Conservation (phyloP, 805 yeast genomes). For the Sporopachydermia quercuum region DNA sequence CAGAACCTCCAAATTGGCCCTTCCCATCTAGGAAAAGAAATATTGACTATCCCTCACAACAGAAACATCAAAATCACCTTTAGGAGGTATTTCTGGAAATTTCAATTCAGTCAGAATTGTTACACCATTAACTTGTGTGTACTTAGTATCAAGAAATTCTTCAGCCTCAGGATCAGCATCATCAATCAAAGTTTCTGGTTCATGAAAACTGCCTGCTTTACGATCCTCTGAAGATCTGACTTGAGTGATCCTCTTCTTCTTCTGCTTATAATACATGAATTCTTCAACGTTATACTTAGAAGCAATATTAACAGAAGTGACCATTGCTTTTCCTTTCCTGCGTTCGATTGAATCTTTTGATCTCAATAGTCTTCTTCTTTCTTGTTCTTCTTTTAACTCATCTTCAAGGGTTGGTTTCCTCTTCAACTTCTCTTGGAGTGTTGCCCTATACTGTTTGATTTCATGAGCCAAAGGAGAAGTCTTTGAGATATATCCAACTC, state of each 20-base stretch:
- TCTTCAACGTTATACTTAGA: slow-evolving; percentile 11
- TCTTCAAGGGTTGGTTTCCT: slow-evolving; percentile 50
- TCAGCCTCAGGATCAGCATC: slow-evolving; percentile 13
- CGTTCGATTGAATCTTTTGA: slow-evolving; percentile 36
- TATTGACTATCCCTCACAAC: slow-evolving; percentile 60
- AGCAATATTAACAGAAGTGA: slow-evolving; percentile 55
- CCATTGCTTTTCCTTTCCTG: slow-evolving; percentile 37
- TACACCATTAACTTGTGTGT: slow-evolving; percentile 8
- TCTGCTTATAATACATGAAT: slow-evolving; percentile 8
- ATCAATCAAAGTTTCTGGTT: no score
- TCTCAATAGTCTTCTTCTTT: slow-evolving; percentile 38
- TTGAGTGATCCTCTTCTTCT: slow-evolving; percentile 14
- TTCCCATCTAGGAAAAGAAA: slow-evolving; percentile 59
- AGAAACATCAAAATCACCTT: slow-evolving; percentile 73
- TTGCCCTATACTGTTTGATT: slow-evolving; percentile 4
- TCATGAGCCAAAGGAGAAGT: slow-evolving; percentile 32
- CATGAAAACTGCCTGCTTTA: background rate
- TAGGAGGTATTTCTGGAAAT: slow-evolving; percentile 60
- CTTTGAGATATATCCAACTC: slow-evolving; percentile 39
- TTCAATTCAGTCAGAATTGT: slow-evolving; percentile 50
- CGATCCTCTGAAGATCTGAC: background rate
- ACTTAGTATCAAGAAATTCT: slow-evolving; percentile 9
- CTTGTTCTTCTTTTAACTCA: slow-evolving; percentile 57
- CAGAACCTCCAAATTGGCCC: no score
- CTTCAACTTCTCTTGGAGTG: slow-evolving; percentile 21